These are phyloP conservation scores for Podila horticola DNA, from an alignment of 192 early-diverging fungal species.

Conservation along the genomic window DNA sequence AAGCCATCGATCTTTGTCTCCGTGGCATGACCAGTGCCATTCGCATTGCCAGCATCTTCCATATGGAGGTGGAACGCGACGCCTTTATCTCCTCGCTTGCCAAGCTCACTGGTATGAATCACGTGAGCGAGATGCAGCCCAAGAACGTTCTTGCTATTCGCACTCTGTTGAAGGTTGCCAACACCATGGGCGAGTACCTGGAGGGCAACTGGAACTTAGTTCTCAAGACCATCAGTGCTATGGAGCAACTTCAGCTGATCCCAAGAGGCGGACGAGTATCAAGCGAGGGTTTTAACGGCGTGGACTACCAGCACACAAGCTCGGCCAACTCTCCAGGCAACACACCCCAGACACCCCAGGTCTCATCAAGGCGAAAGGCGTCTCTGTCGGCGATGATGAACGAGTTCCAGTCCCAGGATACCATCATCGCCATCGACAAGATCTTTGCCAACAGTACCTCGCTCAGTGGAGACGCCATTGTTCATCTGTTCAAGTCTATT, in stretches of 20 bases:
- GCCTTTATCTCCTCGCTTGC: constrained; percentile 92
- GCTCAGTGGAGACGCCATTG: constrained; percentile 84
- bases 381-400: constrained; percentile 59
- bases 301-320: constrained; percentile 52
- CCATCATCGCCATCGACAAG: constrained; percentile 87
- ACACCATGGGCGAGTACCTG: constrained; percentile 70
- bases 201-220: constrained; percentile 83
- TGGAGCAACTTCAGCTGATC: constrained; percentile 88
- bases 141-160: constrained; percentile 93
- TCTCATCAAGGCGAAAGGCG: constrained; percentile 38
- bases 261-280: constrained; percentile 60
- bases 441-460: constrained; percentile 85
- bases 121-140: constrained; percentile 84
- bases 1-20: constrained; percentile 79
- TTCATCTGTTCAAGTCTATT: constrained; percentile 88
- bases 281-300: constrained; percentile 52
- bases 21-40: constrained; percentile 84
- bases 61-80: constrained; percentile 90
- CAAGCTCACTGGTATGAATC: constrained; percentile 86
- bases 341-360: constrained; percentile 24
- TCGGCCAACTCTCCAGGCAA: background rate
- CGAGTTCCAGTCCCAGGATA: constrained; percentile 77
- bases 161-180: constrained; percentile 81
- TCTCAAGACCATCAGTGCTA: constrained; percentile 83
- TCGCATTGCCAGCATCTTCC: constrained; percentile 81